phyloP scores from a whole-genome alignment of 2,329 filamentous ascomycete genomes.

The Trichoderma citrinoviride region DNA sequence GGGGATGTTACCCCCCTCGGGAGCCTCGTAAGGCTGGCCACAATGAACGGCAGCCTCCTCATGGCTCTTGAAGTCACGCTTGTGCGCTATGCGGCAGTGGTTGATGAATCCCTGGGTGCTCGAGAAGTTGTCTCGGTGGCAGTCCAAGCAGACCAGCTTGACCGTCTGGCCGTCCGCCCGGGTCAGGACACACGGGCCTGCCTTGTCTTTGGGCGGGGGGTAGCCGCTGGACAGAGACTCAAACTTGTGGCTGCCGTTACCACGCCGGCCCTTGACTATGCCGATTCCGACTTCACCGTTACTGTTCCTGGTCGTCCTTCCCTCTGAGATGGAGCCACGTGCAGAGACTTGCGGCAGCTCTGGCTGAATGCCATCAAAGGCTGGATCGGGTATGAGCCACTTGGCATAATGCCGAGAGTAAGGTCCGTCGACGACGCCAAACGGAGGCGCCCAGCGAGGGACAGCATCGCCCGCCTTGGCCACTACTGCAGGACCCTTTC shows the following conservation, averaged over 20 bases:
- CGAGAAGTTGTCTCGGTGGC: conserved; percentile 85
- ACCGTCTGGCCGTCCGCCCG: conserved; percentile 82
- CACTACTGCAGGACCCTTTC: conserved; percentile 68
- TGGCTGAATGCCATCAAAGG: conserved; percentile 69
- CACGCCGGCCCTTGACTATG: conserved; percentile 52
- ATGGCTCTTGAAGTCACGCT: conserved; percentile 90
- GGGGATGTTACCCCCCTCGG: conserved; percentile 23
- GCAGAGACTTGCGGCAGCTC: conserved; percentile 44
- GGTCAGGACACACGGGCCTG: conserved; percentile 79
- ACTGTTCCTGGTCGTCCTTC: conserved; percentile 76
- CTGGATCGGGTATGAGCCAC: conserved; percentile 87
- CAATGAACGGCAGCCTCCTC: conserved; percentile 88
- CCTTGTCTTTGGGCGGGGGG: conserved; percentile 73
- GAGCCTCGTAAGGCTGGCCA: conserved; percentile 71
- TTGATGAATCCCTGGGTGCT: conserved; percentile 99
- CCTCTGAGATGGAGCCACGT: conserved; percentile 56
- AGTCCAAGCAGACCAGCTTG: conserved; percentile 86
- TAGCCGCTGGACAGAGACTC: conserved; percentile 70
- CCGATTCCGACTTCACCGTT: conserved; percentile 41
- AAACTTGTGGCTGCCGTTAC: conserved; percentile 55
- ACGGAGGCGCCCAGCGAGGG: conserved; percentile 79
- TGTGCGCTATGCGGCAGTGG: conserved; percentile 94
- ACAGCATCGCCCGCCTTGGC: conserved; percentile 60
- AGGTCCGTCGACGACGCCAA: conserved; percentile 86
- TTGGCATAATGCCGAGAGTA: conserved; percentile 93